Evolutionary conservation across 2,329 filamentous ascomycete genomes (phyloP).

Genomic region (Cytospora chrysosperma): DNA sequence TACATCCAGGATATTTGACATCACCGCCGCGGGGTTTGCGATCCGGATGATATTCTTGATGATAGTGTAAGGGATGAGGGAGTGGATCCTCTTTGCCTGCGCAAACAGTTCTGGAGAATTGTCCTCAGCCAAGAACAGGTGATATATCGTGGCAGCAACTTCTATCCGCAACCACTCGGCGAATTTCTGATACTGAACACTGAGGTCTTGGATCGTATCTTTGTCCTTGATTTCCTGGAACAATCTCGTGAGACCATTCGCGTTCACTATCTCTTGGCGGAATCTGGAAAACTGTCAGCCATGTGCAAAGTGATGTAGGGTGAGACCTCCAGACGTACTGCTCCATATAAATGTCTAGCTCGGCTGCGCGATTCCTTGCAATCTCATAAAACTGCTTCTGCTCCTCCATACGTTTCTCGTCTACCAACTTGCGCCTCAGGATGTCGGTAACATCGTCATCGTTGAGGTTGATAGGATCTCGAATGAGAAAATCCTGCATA

Average conservation of each 20-base stretch:
- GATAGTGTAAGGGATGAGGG: slow-evolving; percentile 86
- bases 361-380: slow-evolving; percentile 81
- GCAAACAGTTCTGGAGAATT: slow-evolving; percentile 96
- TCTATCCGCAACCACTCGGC: slow-evolving; percentile 98
- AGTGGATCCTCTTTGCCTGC: slow-evolving; percentile 91
- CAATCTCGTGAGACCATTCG: slow-evolving; percentile 83
- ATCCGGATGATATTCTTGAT: slow-evolving; percentile 97
- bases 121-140: slow-evolving; percentile 95
- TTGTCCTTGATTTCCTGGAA: slow-evolving; percentile 94
- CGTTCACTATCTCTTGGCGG: slow-evolving; percentile 64
- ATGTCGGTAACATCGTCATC: slow-evolving; percentile 87
- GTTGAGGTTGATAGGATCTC: slow-evolving; percentile 68
- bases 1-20: slow-evolving; percentile 91
- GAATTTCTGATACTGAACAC: slow-evolving; percentile 95
- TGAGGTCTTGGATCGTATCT: slow-evolving; percentile 80
- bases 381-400: slow-evolving; percentile 96
- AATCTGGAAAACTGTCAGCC: slow-evolving; percentile 44
- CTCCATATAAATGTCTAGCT: slow-evolving; percentile 98
- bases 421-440: slow-evolving; percentile 72
- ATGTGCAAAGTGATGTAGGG: background rate
- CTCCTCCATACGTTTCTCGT: slow-evolving; percentile 86
- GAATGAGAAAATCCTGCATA: slow-evolving; percentile 79
- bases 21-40: slow-evolving; percentile 93
- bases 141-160: slow-evolving; percentile 93
- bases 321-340: slow-evolving; percentile 53